Conservation (phyloP, 352 stramenopile species). For the Elongisporangium anandrum region DNA sequence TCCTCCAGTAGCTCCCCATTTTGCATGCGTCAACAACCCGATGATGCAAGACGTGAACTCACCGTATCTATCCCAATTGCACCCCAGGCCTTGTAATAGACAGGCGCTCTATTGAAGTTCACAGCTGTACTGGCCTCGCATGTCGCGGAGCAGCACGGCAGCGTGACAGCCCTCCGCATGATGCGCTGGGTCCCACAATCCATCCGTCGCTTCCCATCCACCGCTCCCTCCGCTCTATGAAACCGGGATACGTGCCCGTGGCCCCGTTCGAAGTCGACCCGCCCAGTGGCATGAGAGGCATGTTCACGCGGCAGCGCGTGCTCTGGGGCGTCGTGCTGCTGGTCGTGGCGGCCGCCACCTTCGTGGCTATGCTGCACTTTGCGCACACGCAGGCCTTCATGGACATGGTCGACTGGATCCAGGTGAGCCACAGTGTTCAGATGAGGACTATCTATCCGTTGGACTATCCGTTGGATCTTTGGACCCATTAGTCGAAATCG, state of each 20-base stretch:
- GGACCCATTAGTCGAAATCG: not conserved
- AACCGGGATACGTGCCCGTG: not conserved
- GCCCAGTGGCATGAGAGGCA: not conserved
- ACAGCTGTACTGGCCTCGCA: not conserved
- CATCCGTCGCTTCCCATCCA: not conserved
- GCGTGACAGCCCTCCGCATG: not conserved
- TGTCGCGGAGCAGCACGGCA: not conserved
- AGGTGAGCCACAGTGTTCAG: slow-evolving; percentile 8
- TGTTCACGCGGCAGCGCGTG: not conserved
- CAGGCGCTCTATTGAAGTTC: not conserved
- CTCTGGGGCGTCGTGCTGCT: slow-evolving; percentile 10
- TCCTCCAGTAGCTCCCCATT: not conserved
- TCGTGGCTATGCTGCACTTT: slow-evolving; percentile 27
- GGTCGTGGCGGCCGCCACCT: slow-evolving; percentile 10
- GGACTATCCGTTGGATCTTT: not conserved
- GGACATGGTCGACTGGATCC: slow-evolving; percentile 43
- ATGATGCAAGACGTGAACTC: not conserved
- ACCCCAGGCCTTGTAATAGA: not conserved
- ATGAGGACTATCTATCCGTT: not conserved
- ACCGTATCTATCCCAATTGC: not conserved
- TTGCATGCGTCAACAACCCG: not conserved
- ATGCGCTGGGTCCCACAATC: not conserved
- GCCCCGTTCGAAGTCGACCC: not conserved
- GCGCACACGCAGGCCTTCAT: slow-evolving; percentile 44
- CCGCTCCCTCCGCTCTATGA: not conserved